A percentile compares a stretch with the other conserved stretches of the same genome.
Evolutionary conservation across 306 rosid species (phyloP).

Genomic region (Prunus fruticosa): DNA sequence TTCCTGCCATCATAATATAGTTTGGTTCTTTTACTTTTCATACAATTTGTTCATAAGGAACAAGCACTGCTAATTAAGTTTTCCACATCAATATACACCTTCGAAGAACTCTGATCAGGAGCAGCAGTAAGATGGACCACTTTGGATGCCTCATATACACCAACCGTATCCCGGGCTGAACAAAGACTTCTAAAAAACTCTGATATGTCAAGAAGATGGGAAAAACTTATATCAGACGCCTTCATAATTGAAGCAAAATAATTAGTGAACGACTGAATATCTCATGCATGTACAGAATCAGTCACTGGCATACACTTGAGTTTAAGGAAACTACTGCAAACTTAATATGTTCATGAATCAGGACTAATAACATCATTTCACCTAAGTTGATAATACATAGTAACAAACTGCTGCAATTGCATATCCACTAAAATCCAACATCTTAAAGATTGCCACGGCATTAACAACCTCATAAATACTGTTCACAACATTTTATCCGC

Average conservation of each 20-base stretch:
- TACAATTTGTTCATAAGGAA: background rate
- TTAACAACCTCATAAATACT: background rate
- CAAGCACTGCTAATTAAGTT: background rate
- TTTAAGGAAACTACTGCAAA: background rate
- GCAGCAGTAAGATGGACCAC: conserved; percentile 11
- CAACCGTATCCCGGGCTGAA: conserved; percentile 4
- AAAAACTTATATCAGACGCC: background rate
- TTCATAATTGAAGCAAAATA: background rate
- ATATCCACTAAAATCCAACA: background rate
- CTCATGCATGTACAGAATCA: conserved; percentile 7
- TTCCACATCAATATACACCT: background rate
- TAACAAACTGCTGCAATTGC: background rate
- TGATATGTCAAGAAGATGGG: background rate
- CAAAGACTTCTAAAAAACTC: background rate
- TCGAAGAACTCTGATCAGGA: background rate
- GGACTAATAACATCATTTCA: background rate
- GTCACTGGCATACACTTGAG: background rate
- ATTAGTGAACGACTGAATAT: conserved; percentile 2
- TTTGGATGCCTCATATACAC: background rate
- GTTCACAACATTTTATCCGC: background rate
- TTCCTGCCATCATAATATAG: background rate
- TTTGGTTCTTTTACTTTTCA: background rate
- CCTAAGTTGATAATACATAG: background rate
- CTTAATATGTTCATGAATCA: background rate
- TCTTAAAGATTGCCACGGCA: background rate